Conservation (phyloP, 768 basidiomycete species). For the Rhodotorula toruloides region DNA sequence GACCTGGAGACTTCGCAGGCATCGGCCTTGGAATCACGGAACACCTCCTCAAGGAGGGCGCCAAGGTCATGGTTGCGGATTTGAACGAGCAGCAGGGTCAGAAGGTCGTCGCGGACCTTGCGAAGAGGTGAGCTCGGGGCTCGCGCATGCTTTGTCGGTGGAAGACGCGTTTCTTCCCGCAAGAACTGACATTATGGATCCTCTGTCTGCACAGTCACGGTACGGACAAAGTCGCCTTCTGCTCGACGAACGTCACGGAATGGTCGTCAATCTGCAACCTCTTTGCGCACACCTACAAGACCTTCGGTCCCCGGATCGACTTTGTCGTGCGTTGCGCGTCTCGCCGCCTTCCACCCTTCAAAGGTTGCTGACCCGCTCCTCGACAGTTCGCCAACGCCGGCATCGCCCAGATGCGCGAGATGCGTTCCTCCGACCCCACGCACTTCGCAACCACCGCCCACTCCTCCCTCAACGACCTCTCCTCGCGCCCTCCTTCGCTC, state of each 20-base stretch:
- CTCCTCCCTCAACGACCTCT: constrained; percentile 17
- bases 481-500: constrained; percentile 10
- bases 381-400: constrained; percentile 32
- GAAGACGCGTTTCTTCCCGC: too few relatives aligned
- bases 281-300: constrained; percentile 6
- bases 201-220: background rate
- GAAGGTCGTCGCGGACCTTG: constrained; percentile 11
- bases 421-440: constrained; percentile 25
- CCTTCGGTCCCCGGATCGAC: constrained; percentile 22
- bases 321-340: constrained; percentile 14
- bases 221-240: constrained; percentile 14
- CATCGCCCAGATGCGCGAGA: constrained; percentile 32
- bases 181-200: background rate
- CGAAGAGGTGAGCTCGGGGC: background rate
- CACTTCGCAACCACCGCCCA: constrained; percentile 24
- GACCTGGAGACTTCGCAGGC: constrained; percentile 7
- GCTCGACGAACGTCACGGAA: constrained; percentile 14
- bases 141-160: background rate
- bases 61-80: constrained; percentile 28
- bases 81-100: constrained; percentile 7
- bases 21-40: constrained; percentile 31
- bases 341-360: background rate
- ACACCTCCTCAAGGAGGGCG: constrained; percentile 17
- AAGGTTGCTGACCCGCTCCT: too few relatives aligned
- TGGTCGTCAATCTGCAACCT: constrained; percentile 25